These are phyloP conservation scores for Aspergillus kassunensis DNA, from an alignment of 495 filamentous ascomycete species.

Conservation along the genomic window DNA sequence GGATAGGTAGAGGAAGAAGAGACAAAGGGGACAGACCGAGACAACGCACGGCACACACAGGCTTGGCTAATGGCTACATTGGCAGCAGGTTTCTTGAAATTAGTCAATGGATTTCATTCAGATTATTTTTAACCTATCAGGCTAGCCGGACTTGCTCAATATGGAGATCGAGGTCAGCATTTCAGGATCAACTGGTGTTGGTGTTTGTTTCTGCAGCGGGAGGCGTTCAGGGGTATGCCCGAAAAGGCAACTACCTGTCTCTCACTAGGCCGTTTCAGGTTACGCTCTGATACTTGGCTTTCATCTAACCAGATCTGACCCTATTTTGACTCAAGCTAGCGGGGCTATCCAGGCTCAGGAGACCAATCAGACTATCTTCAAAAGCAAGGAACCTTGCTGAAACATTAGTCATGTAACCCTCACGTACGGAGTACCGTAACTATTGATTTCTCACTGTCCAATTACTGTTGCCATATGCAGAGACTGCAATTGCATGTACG, in stretches of 20 bases:
- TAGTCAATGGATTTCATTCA: not conserved
- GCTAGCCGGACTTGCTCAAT: not conserved
- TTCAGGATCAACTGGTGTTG: not conserved
- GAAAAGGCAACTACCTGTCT: slow-evolving; percentile 9
- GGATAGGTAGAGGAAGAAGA: slow-evolving; percentile 7
- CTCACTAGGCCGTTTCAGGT: not conserved
- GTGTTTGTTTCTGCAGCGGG: slow-evolving; percentile 8
- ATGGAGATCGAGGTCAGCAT: no score
- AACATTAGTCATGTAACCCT: not conserved
- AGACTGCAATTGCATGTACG: no score
- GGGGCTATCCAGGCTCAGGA: not conserved
- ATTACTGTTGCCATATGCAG: no score
- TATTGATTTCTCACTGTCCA: no score
- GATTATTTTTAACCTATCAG: slow-evolving; percentile 11
- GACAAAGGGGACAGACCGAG: not conserved
- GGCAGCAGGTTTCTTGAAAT: not conserved
- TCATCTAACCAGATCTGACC: not conserved
- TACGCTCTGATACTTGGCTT: slow-evolving; percentile 4
- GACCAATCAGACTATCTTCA: not conserved
- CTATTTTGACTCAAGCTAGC: not conserved
- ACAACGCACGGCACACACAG: not conserved
- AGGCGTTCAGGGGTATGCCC: slow-evolving; percentile 13
- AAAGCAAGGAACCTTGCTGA: not conserved
- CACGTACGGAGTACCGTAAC: not conserved
- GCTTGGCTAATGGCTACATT: not conserved